phyloP scores from a whole-genome alignment of 768 basidiomycete species.

The Trichaptum fuscoviolaceum region DNA sequence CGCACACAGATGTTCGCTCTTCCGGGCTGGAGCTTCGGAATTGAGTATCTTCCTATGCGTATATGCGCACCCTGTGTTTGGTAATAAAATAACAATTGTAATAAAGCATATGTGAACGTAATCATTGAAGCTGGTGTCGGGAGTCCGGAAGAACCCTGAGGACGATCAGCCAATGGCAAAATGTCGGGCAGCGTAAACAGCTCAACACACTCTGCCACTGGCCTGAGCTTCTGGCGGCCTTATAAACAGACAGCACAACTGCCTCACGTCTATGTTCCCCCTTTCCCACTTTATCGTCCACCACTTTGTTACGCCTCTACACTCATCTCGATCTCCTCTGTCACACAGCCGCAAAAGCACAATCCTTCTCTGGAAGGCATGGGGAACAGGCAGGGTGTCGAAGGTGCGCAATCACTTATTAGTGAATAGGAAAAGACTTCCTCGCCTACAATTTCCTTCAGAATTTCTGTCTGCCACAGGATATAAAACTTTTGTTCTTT shows the following conservation, averaged over 20 bases:
- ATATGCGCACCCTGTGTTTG: too few relatives aligned
- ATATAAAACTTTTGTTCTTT: too few relatives aligned
- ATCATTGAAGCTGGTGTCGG: conserved; percentile 55
- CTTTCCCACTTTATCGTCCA: background rate
- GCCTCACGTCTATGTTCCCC: background rate
- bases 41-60: background rate
- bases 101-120: conserved; percentile 3
- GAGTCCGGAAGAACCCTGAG: conserved; percentile 7
- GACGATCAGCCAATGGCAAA: conserved; percentile 14
- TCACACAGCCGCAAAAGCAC: too few relatives aligned
- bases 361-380: too few relatives aligned
- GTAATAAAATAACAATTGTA: background rate
- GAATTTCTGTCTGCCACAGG: too few relatives aligned
- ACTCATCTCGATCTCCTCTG: too few relatives aligned
- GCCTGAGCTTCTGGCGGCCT: background rate
- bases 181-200: conserved; percentile 11
- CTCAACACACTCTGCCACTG: conserved; percentile 7
- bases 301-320: too few relatives aligned
- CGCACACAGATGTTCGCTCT: background rate
- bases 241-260: background rate
- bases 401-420: too few relatives aligned
- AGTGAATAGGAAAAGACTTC: too few relatives aligned
- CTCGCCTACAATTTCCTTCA: too few relatives aligned
- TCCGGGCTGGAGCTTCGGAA: background rate
- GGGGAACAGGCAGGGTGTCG: too few relatives aligned